Base-by-base conservation (phyloP, 768 basidiomycete species). In the Leucocoprinus birnbaumii region DNA sequence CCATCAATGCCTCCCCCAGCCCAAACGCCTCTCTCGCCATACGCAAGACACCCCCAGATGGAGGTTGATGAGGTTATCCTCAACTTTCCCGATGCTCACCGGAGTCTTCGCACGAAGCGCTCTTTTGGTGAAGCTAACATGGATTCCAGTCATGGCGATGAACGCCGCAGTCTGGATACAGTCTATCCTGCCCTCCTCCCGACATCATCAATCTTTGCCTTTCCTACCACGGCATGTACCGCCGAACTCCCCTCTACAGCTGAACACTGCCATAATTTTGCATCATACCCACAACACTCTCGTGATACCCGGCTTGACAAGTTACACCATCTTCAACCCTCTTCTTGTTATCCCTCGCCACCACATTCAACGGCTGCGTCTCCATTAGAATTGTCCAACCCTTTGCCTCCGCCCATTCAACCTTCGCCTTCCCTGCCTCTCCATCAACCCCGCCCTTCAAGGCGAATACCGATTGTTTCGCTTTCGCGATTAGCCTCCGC, bases 401-500 rank as follows among this genome's bases (percentile, higher is more conserved):
- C 62, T 41, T 55, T 59, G 24, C 65, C 64, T 26, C 54, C 62
- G 51, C 62, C 64, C 24, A 49, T 51, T 24, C 57, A 52, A 21
- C 50, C 58, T 11, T 63, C 63, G 25, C 59, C 67, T 38, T 67
- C 69, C 24, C 65, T 75, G 51, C 68, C 71, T 51, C 63, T 79
- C 26, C 74, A 74, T 64, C 77, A 79, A 59, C 77, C 77, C 42
- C 76, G 75, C 42, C 77, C 77, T 54, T 73, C 66, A 44, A 73
- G 76, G 52, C 70, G 65, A 43, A 77, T 78, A 62, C 74, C 75
- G 35, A 78, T 77, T 57, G 65, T 77, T 13, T 73, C 73, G 37
- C 68, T 79, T 25, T 73, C 73, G 31, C 62, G 72, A 59, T 62
- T 77, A 49, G 76, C 75, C 31, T 69, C 68, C 26, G 73, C 71